phyloP scores from a whole-genome alignment of 306 rosid genomes.

The Luffa acutangula region DNA sequence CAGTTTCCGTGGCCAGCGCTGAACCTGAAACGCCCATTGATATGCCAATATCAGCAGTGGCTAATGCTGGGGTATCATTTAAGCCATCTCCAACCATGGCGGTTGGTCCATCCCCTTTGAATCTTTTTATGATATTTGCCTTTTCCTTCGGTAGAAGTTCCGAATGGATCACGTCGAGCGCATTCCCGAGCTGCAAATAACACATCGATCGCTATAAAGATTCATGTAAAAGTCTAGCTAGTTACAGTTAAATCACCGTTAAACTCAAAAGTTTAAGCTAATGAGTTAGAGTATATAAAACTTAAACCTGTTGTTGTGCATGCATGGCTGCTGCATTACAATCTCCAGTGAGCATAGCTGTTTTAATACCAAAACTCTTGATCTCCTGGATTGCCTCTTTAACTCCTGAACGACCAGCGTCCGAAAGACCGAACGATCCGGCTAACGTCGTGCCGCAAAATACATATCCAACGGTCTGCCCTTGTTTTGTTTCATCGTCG shows the following conservation, averaged over 20 bases:
- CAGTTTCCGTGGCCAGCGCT: conserved; percentile 77
- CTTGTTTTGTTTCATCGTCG: conserved; percentile 42
- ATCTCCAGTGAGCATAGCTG: conserved; percentile 90
- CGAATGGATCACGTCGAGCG: conserved; percentile 54
- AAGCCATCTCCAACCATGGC: conserved; percentile 96
- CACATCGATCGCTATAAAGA: not conserved
- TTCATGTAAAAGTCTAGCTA: not conserved
- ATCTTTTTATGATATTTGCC: conserved; percentile 43
- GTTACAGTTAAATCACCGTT: no score
- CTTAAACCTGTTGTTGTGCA: conserved; percentile 59
- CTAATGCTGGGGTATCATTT: conserved; percentile 87
- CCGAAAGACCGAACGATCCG: conserved; percentile 59
- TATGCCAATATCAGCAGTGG: conserved; percentile 80
- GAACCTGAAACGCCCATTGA: conserved; percentile 98
- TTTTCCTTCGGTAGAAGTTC: conserved; percentile 88
- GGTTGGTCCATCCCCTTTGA: conserved; percentile 54
- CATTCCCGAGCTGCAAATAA: conserved; percentile 49
- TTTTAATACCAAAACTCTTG: conserved; percentile 57
- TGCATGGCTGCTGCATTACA: conserved; percentile 60
- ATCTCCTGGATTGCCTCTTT: conserved; percentile 51
- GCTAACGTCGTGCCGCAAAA: conserved; percentile 32
- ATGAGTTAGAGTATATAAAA: no score
- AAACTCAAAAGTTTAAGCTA: no score
- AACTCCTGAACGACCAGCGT: conserved; percentile 70
- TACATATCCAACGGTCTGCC: conserved; percentile 62